These are phyloP conservation scores for Nigrograna mackinnonii DNA, from an alignment of 2,329 filamentous ascomycete species.

Conservation along the genomic window DNA sequence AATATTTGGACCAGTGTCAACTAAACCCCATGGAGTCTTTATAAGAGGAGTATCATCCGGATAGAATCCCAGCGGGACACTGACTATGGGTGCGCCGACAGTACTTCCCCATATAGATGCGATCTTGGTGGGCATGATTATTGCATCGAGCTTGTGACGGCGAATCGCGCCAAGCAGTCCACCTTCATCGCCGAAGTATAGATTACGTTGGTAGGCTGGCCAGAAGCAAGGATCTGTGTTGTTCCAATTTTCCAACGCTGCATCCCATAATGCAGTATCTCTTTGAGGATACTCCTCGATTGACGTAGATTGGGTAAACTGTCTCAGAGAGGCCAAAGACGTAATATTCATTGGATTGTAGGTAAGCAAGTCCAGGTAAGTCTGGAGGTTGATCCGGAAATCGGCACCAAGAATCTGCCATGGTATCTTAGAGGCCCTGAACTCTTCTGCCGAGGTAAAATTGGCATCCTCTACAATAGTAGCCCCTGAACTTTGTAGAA, in stretches of 20 bases:
- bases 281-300: not conserved
- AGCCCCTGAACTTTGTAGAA: not conserved
- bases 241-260: not conserved
- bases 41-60: not conserved
- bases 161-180: not conserved
- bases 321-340: not conserved
- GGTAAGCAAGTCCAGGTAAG: not conserved
- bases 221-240: not conserved
- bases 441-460: conserved; percentile 28
- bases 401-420: not conserved
- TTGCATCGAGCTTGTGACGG: not conserved
- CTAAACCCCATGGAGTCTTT: not conserved
- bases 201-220: not conserved
- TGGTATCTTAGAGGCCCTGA: too few species aligned
- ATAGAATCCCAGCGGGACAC: conserved; percentile 3
- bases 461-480: not conserved
- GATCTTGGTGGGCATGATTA: conserved; percentile 1
- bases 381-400: not conserved
- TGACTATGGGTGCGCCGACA: conserved; percentile 1
- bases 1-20: conserved; percentile 1
- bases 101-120: not conserved
- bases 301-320: not conserved
- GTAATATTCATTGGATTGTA: not conserved
- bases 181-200: not conserved
- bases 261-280: not conserved